Base-by-base conservation (phyloP, 306 rosid genomes). In the Neltuma alba region DNA sequence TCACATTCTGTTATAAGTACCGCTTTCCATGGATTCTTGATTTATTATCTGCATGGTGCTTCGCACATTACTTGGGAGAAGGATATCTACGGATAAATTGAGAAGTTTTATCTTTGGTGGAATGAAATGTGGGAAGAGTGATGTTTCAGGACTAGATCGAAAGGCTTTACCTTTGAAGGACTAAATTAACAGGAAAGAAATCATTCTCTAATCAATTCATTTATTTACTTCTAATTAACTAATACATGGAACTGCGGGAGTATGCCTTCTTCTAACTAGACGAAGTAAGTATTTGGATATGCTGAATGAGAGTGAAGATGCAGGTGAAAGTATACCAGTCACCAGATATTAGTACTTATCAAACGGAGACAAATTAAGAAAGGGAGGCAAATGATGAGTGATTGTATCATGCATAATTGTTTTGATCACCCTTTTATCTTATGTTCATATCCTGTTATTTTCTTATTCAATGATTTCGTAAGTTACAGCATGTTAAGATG, bases 301-400 rank as follows among this genome's bases (percentile, higher is more conserved):
- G 7, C 50, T 37, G 16, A n/a, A 3, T 73, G 78, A 38, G 40
- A 37, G 13, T 45, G 38, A 27, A 42, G 27, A 50, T 30, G 20
- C n/a, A 7, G 47, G 65, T 61, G 58, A 61, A 61, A 75, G 41
- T 60, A 16, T 60, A 45, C 4, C 16, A 44, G 16, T 9, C 41
- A 45, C 4, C 16, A 44, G 16, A 62, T 44, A 10, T 45, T 31
- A 30, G 37, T 14, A 64, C 52, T 65, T 44, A 13, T 62, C 10
- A 25, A 57, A 38, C n/a, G 20, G 54, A 57, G 78, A 40, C 68
- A 74, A 38, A 7, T 58, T 30, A 52, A n/a, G 77, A 50, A 68
- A 25, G 62, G 48, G 70, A 75, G 21, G 58, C 28, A 10, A 34
- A 64, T 2, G 23, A 5, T 34, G 70, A 28, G 48, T 28, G 15